Evolutionary conservation across 805 yeast species (phyloP), one percentile per base, ranked within the genome.

Genomic region (Yarrowia osloensis): DNA sequence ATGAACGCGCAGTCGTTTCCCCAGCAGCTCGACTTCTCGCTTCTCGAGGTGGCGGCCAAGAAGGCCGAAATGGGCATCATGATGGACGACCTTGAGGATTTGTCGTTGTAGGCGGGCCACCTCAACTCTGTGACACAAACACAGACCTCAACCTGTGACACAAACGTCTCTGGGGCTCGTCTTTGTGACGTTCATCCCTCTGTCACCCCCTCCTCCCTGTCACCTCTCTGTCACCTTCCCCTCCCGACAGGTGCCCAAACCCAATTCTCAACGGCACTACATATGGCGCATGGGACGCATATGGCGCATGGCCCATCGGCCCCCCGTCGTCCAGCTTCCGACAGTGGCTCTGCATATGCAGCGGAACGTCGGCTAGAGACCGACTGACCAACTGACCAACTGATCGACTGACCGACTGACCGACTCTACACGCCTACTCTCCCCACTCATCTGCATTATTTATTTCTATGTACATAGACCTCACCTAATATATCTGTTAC

Each of bases 21-120:
- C 33, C 66, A 61, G 44, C 52, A 44, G 54, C 42, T 29, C 7
- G 63, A 62, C 46, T 68, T 72, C 21, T 75, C 75, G 67, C 70
- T 75, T 15, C 70, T 75, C 15, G 74, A 72, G 33, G 78, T 75
- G 52, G 78, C 78, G 0, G 78, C 77, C 24, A 69, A 70, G 54
- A 55, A 77, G 54, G 78, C 78, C 12, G 76, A 75, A 66, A 72
- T 75, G 71, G 74, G 73, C 26, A 70, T 71, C 24, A 67, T 75
- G 44, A 69, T 73, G n/a, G 67, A 68, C 24, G 77, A 75, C 54
- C 61, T 75, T 8, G 70, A 70, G 54, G 68, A 52, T 6, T 49
- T 70, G 12, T 31, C 66, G 8, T 19, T 61, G 28, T 61, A 33
- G 31, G 24, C 19, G 50, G 17, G 17, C 22, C 4, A n/a, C 39